These are phyloP conservation scores for Acacia confusa DNA, from an alignment of 306 rosid genomes.

Conservation along the genomic window DNA sequence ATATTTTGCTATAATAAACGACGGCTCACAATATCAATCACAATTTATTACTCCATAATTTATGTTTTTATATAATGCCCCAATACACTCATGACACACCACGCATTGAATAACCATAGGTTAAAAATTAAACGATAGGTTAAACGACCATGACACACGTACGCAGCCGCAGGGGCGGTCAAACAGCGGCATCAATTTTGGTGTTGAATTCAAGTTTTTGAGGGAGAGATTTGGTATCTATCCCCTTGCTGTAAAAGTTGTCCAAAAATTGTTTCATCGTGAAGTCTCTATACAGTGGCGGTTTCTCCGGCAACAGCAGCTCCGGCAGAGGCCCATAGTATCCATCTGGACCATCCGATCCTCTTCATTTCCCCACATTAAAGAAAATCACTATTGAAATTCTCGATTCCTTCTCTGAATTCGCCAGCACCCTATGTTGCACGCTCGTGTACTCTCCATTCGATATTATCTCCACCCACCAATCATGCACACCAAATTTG, in stretches of 20 bases:
- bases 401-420: slow-evolving; percentile 31
- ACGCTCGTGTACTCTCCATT: slow-evolving; percentile 45
- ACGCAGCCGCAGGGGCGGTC: no score
- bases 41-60: no score
- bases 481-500: neutral
- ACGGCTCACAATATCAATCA: no score
- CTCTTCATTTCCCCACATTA: slow-evolving; percentile 31
- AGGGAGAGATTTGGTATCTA: slow-evolving; percentile 36
- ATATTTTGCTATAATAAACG: no score
- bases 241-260: slow-evolving; percentile 29
- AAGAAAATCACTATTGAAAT: slow-evolving; percentile 33
- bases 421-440: slow-evolving; percentile 40
- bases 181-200: neutral
- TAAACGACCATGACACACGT: neutral
- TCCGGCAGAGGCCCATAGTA: slow-evolving; percentile 40
- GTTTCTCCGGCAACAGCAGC: slow-evolving; percentile 29
- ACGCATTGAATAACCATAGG: no score
- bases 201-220: slow-evolving; percentile 26
- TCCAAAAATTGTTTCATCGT: slow-evolving; percentile 2
- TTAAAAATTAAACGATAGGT: no score
- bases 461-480: slow-evolving; percentile 19
- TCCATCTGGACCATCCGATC: neutral
- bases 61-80: no score
- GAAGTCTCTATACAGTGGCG: slow-evolving; percentile 35
- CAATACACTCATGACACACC: no score